A percentile compares a stretch with the other conserved stretches of the same genome.
Conservation (phyloP, 1,139 yeast genomes). For the Taphrina confusa region DNA sequence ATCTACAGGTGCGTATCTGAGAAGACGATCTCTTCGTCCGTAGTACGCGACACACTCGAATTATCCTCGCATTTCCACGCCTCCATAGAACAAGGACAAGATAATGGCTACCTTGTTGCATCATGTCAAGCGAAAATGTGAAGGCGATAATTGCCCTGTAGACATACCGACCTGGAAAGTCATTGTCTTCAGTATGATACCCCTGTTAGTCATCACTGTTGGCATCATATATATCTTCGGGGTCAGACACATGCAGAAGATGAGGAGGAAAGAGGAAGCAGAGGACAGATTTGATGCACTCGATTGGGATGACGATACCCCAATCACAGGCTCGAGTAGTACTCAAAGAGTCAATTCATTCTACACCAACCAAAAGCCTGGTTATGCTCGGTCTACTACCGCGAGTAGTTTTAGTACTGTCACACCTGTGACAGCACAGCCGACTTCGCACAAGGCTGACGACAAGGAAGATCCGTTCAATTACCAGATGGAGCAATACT, state of each 20-base stretch:
- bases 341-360: slow-evolving; percentile 21
- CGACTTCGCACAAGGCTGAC: background rate
- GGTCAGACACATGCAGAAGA: slow-evolving; percentile 8
- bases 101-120: no score
- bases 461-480: slow-evolving; percentile 15
- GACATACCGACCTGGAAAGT: slow-evolving; percentile 15
- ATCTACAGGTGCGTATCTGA: no score
- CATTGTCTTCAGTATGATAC: background rate
- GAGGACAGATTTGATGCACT: slow-evolving; percentile 10
- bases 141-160: slow-evolving; percentile 1
- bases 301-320: slow-evolving; percentile 21
- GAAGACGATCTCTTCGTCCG: no score
- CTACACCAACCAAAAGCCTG: slow-evolving; percentile 16
- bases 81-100: no score
- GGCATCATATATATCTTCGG: slow-evolving; percentile 12
- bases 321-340: slow-evolving; percentile 3
- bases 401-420: slow-evolving; percentile 20
- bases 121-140: background rate
- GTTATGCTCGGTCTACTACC: slow-evolving; percentile 12
- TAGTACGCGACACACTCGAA: no score
- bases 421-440: background rate
- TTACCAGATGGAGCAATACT: slow-evolving; percentile 15
- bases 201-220: background rate
- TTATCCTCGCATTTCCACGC: no score
- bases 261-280: slow-evolving; percentile 13